Evolutionary conservation across 148 eudicot genomes (phyloP), one percentile per base, ranked within the genome.

Genomic region (Hydrangea macrophylla): DNA sequence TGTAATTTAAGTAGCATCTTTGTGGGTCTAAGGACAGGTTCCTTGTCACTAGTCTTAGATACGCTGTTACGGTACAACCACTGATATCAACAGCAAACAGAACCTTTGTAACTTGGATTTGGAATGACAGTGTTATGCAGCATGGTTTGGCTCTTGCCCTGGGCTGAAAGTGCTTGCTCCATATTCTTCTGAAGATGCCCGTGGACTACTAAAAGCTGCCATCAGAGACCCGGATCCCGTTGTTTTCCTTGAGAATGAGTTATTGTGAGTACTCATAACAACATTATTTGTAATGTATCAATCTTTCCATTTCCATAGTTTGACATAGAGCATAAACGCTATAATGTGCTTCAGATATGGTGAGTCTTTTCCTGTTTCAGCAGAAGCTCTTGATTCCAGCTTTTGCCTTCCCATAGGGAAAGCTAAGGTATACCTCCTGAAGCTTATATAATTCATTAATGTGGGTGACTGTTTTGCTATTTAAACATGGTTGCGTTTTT

Each of bases 211-310:
- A 24, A 95, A 95, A 79, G 99, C 99, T 76, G 99, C 99, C 66
- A 95, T 95, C 54, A 87, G 99, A 79, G 99, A 95, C 71, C 97
- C 99, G 6, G 99, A 91, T 58, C 99, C 99, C 50, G 99, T 91
- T 83, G 96, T 91, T 58, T 89, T 95, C 71, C 96, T 95, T 39
- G 99, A 95, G 74, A 91, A 91, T 70, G 99, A 95, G 77, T 81
- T 95, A 78, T 68, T 95, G 99, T 94, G 60, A 79, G 99, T 82
- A 60, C 32, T 65, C 37, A 18, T 2, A 32, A 24, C 53, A 48
- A 48, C 15, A 18, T 48, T 48, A 48, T 48, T 48, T 18, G 53
- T 2, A 2, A 48, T 1, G 53, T 48, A 12, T 42, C 50, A 42
- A 10, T 42, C 12, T 48, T 17, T 1, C n/a, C 53, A n/a, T n/a